phyloP scores from a whole-genome alignment of 306 rosid species.

The Hippophae gyantsensis region DNA sequence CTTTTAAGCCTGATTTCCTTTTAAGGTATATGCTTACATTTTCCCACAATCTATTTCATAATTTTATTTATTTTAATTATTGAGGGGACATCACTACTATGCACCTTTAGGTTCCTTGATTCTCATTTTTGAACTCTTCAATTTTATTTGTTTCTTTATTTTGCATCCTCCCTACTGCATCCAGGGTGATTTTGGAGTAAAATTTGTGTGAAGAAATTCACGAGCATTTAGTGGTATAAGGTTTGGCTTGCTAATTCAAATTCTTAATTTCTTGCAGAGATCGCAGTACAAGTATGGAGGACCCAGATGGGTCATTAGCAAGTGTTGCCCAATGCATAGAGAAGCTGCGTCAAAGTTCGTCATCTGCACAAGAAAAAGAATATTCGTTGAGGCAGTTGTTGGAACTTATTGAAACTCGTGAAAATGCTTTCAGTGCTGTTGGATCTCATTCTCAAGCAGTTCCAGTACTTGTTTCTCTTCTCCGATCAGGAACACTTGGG shows the following conservation, averaged over 20 bases:
- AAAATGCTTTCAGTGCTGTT: constrained; percentile 95
- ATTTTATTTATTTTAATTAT: too few species aligned
- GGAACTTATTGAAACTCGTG: constrained; percentile 83
- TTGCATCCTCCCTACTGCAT: too few species aligned
- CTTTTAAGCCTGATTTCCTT: too few species aligned
- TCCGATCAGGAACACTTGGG: constrained; percentile 78
- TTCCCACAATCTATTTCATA: too few species aligned
- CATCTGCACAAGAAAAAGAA: constrained; percentile 78
- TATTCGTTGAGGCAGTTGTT: constrained; percentile 71
- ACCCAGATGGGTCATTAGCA: constrained; percentile 96
- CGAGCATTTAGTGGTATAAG: too few species aligned
- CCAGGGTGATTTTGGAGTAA: too few species aligned
- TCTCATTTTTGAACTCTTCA: too few species aligned
- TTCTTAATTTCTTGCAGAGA: constrained; percentile 53
- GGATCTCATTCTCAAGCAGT: constrained; percentile 99
- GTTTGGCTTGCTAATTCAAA: constrained; percentile 10
- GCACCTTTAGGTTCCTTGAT: too few species aligned
- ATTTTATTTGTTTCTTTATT: too few species aligned
- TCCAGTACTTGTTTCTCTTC: constrained; percentile 99
- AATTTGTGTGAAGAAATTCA: too few species aligned
- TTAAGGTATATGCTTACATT: too few species aligned
- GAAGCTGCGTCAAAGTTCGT: constrained; percentile 84
- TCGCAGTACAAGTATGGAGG: constrained; percentile 86
- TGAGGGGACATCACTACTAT: too few species aligned
- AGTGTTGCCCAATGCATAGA: constrained; percentile 99